These are phyloP conservation scores for Lactarius psammicola DNA, from an alignment of 768 basidiomycete genomes.

Conservation along the genomic window DNA sequence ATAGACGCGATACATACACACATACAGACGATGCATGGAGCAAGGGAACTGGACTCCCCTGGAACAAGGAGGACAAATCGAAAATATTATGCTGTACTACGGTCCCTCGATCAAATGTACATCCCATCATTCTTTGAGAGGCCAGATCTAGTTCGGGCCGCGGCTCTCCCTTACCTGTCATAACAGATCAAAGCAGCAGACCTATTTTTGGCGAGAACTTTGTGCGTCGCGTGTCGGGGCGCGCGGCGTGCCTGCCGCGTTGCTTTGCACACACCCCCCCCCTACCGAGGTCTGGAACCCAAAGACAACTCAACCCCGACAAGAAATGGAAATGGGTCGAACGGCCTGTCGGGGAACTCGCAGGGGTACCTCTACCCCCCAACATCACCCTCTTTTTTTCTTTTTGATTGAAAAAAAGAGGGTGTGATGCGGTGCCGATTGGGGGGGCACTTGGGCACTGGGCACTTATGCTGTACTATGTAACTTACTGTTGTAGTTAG, in stretches of 20 bases:
- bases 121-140: neutral
- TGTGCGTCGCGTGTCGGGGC: neutral
- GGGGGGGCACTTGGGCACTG: neutral
- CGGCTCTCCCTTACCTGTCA: neutral
- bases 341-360: neutral
- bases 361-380: too few species aligned
- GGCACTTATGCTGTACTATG: neutral
- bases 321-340: neutral
- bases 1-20: neutral
- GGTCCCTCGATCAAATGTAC: neutral
- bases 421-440: neutral
- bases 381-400: neutral
- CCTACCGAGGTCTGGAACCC: neutral
- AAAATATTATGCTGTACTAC: neutral
- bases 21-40: neutral
- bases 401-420: neutral
- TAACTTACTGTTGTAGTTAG: too few species aligned
- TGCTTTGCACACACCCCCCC: too few species aligned
- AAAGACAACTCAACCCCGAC: neutral
- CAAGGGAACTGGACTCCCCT: neutral
- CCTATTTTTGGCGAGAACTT: neutral
- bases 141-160: neutral
- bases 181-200: neutral
- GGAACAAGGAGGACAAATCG: neutral
- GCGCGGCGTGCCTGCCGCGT: neutral